These are phyloP conservation scores for Garcia nutans DNA, from an alignment of 345 rosid species.

Conservation along the genomic window DNA sequence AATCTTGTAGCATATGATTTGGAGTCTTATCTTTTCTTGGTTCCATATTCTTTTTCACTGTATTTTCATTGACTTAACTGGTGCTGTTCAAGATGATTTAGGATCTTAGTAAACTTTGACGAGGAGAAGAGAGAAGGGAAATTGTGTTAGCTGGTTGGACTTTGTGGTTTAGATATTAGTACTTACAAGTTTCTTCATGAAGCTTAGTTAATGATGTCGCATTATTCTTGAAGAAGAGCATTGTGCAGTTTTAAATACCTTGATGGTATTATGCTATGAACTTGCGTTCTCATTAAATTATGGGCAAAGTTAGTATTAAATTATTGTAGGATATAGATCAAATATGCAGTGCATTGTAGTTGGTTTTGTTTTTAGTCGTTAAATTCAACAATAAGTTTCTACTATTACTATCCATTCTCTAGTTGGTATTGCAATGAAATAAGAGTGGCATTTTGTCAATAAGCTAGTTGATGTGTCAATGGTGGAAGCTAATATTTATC, in stretches of 20 bases:
- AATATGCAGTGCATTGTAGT: background rate
- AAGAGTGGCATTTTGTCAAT: background rate
- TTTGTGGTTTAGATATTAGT: background rate
- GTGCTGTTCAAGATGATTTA: background rate
- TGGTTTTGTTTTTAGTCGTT: background rate
- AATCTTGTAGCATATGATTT: background rate
- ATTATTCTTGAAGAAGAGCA: background rate
- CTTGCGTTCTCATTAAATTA: background rate
- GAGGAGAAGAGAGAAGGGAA: background rate
- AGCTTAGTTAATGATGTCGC: background rate
- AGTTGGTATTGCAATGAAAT: background rate
- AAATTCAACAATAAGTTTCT: background rate
- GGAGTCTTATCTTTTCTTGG: background rate
- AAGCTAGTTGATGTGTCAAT: background rate
- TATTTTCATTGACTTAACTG: background rate
- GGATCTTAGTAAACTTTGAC: background rate
- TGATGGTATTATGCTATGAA: background rate
- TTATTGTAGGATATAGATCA: background rate
- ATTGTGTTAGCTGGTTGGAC: background rate
- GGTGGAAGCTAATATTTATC: background rate
- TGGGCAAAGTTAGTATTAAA: background rate
- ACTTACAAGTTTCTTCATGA: background rate
- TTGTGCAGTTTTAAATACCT: background rate
- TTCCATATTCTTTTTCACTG: background rate
- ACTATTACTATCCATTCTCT: background rate